A percentile compares a stretch with the other conserved stretches of the same genome.
Conservation (phyloP, 2,329 filamentous ascomycete genomes). For the Aspergillus chevalieri region DNA sequence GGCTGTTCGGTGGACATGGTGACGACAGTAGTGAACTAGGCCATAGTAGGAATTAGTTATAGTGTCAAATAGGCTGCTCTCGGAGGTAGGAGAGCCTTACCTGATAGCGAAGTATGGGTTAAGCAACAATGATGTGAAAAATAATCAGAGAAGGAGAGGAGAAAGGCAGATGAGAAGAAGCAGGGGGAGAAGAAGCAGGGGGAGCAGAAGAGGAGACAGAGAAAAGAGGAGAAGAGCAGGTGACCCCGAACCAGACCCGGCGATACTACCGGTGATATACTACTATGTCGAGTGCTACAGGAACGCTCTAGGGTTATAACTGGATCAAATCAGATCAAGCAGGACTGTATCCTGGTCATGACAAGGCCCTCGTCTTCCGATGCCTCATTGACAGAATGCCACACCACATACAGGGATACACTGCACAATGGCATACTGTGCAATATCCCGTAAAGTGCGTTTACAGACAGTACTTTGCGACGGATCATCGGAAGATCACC, state of each 20-base stretch:
- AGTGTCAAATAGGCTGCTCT: not conserved
- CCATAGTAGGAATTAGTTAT: not conserved
- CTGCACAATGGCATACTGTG: too few relatives aligned
- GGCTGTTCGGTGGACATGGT: conserved; percentile 51
- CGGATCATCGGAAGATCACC: too few relatives aligned
- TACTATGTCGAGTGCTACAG: too few relatives aligned
- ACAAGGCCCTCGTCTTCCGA: too few relatives aligned
- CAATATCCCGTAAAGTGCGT: too few relatives aligned
- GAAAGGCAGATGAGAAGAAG: conserved; percentile 2
- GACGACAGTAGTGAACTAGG: not conserved
- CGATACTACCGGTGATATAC: too few relatives aligned
- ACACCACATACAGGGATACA: too few relatives aligned
- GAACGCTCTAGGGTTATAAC: too few relatives aligned
- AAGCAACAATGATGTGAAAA: conserved; percentile 5
- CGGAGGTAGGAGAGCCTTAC: conserved; percentile 8
- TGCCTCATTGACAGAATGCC: too few relatives aligned
- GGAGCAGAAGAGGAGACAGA: conserved; percentile 2
- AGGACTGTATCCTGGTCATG: too few relatives aligned
- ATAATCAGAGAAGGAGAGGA: not conserved
- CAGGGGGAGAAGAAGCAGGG: conserved; percentile 3
- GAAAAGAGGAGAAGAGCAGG: conserved; percentile 19
- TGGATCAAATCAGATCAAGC: too few relatives aligned
- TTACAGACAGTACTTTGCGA: too few relatives aligned
- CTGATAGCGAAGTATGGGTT: conserved; percentile 2
- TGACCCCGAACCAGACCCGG: conserved; percentile 16